Percentiles rank a stretch among this genome's conserved stretches.
phyloP scores from a whole-genome alignment of 805 yeast genomes.

The Jamesozyma hellenica region DNA sequence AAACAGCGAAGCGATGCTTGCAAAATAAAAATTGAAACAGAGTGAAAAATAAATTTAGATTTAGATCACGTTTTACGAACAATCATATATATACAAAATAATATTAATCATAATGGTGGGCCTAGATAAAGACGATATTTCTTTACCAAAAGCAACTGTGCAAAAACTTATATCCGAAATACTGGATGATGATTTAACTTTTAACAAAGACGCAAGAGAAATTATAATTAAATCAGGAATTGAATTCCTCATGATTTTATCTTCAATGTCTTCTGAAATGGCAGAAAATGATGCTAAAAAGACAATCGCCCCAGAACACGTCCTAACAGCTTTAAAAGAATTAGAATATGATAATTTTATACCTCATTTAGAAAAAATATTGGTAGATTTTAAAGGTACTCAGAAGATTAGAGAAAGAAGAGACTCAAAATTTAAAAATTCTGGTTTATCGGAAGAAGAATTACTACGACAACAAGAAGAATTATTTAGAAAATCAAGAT shows the following conservation, averaged over 20 bases:
- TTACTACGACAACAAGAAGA: conserved; percentile 86
- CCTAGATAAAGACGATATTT: conserved; percentile 16
- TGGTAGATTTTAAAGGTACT: conserved; percentile 79
- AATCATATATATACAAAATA: too few species aligned
- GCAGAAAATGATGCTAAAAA: conserved; percentile 94
- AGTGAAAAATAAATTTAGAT: too few species aligned
- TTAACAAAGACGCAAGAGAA: conserved; percentile 88
- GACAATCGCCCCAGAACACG: conserved; percentile 95
- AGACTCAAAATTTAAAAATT: conserved; percentile 84
- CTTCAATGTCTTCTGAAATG: conserved; percentile 89
- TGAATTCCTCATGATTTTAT: conserved; percentile 87
- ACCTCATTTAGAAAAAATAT: conserved; percentile 66
- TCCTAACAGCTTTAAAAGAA: conserved; percentile 76
- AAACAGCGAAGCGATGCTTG: too few species aligned
- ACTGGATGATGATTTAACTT: conserved; percentile 75
- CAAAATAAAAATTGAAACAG: too few species aligned
- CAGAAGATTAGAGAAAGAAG: conserved; percentile 83
- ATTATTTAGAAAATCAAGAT: conserved; percentile 69
- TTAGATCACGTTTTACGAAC: not conserved
- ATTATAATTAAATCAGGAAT: conserved; percentile 93
- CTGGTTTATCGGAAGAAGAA: conserved; percentile 89
- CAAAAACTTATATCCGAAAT: conserved; percentile 90
- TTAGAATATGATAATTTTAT: conserved; percentile 81
- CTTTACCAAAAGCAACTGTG: conserved; percentile 65
- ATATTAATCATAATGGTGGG: conserved; percentile 5